Evolutionary conservation across 805 yeast species (phyloP), one percentile per base, ranked within the genome.

Genomic region (Candida xyloterini): DNA sequence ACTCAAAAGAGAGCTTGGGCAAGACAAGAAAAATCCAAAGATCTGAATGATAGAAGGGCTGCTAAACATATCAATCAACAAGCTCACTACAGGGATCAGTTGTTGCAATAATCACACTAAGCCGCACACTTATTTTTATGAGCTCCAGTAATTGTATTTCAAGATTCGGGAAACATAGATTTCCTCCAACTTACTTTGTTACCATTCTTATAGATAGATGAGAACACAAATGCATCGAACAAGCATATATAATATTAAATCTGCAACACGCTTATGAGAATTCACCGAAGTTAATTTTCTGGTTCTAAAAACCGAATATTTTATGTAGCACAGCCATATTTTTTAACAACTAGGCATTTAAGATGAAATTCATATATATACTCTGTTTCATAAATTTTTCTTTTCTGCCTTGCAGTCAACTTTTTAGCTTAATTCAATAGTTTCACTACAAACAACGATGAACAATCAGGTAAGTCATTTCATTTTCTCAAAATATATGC

Each of bases 81-180:
- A 72, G 77, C 79, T 22, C 95, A 93, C 59, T 87, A 64, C 70
- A 75, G 95, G 58, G 95, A 88, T 58, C 81, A 78, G 56, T 63
- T 85, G 51, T 67, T 87, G 47, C 69, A 65, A 41, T 65, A 47
- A 30, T 21, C 9, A 4, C 25, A 23, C n/a, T 5, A 3, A 10
- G 25, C 25, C 25, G 20, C 20, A 18, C 20, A 18, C 20, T 18
- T 18, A 18, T 5, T 5, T 18, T 18, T 18, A 18, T 18, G 20
- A 18, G 20, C 20, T 18, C 20, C 20, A 6, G 6, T 18, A 18
- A 5, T 18, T 18, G 6, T 6, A 4, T 18, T 18, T 18, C n/a
- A n/a, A 18, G 20, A 18, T 18, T 4, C 6, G 20, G 6, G 6
- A 6, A 18, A 18, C 20, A 18, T 6, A 18, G 6, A 4, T 18